Conservation (phyloP, 108 stramenopile species). For the Epithemia pelagica region DNA sequence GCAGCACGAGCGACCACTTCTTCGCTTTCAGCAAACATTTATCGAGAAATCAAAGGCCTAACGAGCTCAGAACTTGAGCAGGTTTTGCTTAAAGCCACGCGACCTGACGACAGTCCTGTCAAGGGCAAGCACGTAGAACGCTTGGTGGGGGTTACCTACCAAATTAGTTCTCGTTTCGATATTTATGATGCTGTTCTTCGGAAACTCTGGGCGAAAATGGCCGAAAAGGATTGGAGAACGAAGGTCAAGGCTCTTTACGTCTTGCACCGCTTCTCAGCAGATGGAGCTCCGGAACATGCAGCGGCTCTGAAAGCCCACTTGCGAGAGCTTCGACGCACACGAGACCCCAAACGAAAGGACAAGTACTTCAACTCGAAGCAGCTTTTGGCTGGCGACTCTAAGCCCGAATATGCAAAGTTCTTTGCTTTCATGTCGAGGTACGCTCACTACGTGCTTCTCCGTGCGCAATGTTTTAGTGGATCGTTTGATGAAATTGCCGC, state of each 20-base stretch:
- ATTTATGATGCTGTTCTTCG: slow-evolving; percentile 86
- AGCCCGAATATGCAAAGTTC: slow-evolving; percentile 56
- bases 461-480: slow-evolving; percentile 85
- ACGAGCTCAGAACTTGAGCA: slow-evolving; percentile 84
- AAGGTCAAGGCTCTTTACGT: slow-evolving; percentile 85
- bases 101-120: slow-evolving; percentile 79
- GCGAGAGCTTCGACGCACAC: slow-evolving; percentile 78
- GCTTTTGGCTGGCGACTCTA: slow-evolving; percentile 56
- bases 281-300: slow-evolving; percentile 81
- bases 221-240: slow-evolving; percentile 81
- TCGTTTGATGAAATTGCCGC: slow-evolving; percentile 73
- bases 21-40: slow-evolving; percentile 55
- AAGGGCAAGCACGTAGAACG: slow-evolving; percentile 89
- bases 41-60: slow-evolving; percentile 82
- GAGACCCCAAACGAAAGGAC: slow-evolving; percentile 80
- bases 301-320: slow-evolving; percentile 78
- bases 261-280: slow-evolving; percentile 78
- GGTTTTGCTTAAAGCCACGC: slow-evolving; percentile 86
- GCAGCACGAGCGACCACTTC: slow-evolving; percentile 62
- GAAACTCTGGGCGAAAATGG: slow-evolving; percentile 90
- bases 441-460: slow-evolving; percentile 84
- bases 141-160: slow-evolving; percentile 86
- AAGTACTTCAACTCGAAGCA: slow-evolving; percentile 85
- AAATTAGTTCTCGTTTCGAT: slow-evolving; percentile 81
- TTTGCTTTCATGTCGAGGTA: slow-evolving; percentile 80